Percentiles rank a stretch among this genome's conserved stretches.
These are phyloP conservation scores for Symbiodinium pilosum DNA, from an alignment of 73 alveolate genomes.

Conservation along the genomic window DNA sequence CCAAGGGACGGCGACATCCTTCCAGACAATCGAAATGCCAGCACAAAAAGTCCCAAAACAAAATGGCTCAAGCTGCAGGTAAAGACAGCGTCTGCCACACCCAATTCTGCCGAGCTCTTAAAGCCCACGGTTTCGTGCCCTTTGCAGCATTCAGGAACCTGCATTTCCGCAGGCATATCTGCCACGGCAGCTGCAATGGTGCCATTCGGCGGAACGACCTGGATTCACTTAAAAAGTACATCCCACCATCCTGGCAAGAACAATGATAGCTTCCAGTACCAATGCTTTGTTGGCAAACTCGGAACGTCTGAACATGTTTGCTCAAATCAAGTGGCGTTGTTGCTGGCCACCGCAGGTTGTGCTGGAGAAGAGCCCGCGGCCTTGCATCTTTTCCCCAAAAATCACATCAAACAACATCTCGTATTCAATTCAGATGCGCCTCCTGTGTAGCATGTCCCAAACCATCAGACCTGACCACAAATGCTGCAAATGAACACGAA, in stretches of 20 bases:
- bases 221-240: neutral
- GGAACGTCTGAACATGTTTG: neutral
- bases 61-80: neutral
- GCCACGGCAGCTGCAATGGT: neutral
- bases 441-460: neutral
- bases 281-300: neutral
- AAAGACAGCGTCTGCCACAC: neutral
- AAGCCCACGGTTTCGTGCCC: neutral
- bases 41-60: neutral
- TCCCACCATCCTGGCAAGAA: neutral
- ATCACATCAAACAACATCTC: neutral
- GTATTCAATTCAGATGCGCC: neutral
- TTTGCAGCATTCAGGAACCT: no score
- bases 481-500: neutral
- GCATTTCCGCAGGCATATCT: neutral
- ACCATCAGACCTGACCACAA: neutral
- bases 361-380: neutral
- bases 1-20: constrained; percentile 42
- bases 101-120: neutral
- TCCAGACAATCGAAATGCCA: neutral
- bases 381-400: neutral
- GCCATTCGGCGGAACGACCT: neutral
- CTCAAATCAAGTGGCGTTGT: neutral
- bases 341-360: neutral
- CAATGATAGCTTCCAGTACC: neutral